Percentiles rank a stretch among this genome's conserved stretches.
Conservation (phyloP, 2,329 filamentous ascomycete species). For the Clonostachys sp. region DNA sequence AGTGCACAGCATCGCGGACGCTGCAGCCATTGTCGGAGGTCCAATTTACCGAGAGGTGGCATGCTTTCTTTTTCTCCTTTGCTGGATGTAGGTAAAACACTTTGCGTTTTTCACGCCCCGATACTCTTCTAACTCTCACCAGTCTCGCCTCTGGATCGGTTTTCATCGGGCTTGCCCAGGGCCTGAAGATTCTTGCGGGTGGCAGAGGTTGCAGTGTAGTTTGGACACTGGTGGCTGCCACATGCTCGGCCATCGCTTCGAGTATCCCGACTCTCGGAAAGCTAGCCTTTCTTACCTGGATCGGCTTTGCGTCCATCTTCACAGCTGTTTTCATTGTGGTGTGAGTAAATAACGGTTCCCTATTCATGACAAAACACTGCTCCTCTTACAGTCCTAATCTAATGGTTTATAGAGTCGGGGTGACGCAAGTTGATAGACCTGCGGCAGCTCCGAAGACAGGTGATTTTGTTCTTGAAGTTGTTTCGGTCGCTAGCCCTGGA, state of each 20-base stretch:
- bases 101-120: background rate
- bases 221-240: slow-evolving; percentile 13
- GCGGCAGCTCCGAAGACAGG: slow-evolving; percentile 9
- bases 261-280: slow-evolving; percentile 18
- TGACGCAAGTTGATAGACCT: slow-evolving; percentile 11
- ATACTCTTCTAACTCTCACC: background rate
- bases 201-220: slow-evolving; percentile 10
- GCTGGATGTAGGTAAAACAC: slow-evolving; percentile 10
- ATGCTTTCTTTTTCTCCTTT: slow-evolving; percentile 11
- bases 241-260: slow-evolving; percentile 15
- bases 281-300: slow-evolving; percentile 19
- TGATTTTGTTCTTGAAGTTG: slow-evolving; percentile 20
- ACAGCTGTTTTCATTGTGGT: slow-evolving; percentile 18
- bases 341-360: slow-evolving; percentile 7
- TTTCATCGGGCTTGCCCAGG: slow-evolving; percentile 13
- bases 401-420: slow-evolving; percentile 11
- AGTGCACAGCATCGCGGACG: slow-evolving; percentile 17
- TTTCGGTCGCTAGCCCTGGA: slow-evolving; percentile 10
- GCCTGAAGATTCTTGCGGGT: slow-evolving; percentile 11
- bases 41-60: slow-evolving; percentile 12
- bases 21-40: slow-evolving; percentile 12
- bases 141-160: slow-evolving; percentile 12
- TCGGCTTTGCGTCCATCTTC: slow-evolving; percentile 17
- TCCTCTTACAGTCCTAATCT: background rate
- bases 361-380: background rate